Evolutionary conservation across 306 rosid genomes (phyloP).

Genomic region (Medicago lupulina): DNA sequence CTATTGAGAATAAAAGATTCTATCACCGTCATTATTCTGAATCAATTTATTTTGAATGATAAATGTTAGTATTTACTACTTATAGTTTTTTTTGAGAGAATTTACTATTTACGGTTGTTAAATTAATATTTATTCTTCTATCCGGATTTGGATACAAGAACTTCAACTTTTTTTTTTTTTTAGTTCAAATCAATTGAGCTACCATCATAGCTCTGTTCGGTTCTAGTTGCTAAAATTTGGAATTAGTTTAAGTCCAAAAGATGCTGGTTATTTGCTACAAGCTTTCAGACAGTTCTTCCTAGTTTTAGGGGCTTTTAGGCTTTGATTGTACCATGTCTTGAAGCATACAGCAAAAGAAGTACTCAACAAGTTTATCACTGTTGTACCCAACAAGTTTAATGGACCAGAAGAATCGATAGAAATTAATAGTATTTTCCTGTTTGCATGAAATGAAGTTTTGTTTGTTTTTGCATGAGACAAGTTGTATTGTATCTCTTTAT

Average conservation of each 20-base stretch:
- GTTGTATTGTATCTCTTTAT: constrained; percentile 2
- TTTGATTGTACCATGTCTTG: constrained; percentile 30
- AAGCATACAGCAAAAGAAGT: constrained; percentile 17
- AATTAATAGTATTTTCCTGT: neutral
- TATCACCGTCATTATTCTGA: too few species aligned
- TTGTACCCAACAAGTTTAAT: neutral
- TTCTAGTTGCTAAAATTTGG: neutral
- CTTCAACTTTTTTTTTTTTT: too few species aligned
- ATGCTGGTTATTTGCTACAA: neutral
- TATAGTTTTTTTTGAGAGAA: too few species aligned
- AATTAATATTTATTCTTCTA: too few species aligned
- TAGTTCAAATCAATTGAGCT: too few species aligned
- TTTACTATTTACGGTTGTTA: too few species aligned
- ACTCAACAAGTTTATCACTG: constrained; percentile 10
- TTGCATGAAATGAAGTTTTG: neutral
- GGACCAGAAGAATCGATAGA: neutral
- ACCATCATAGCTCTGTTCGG: too few species aligned
- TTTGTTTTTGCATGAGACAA: constrained; percentile 3
- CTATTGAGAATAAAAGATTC: too few species aligned
- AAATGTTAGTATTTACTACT: too few species aligned
- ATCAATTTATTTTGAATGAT: too few species aligned
- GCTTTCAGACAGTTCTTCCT: constrained; percentile 38
- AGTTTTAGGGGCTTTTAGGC: constrained; percentile 47
- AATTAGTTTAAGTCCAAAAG: constrained; percentile 14
- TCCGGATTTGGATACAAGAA: too few species aligned